phyloP scores from a whole-genome alignment of 768 basidiomycete genomes.

The Artomyces pyxidatus region DNA sequence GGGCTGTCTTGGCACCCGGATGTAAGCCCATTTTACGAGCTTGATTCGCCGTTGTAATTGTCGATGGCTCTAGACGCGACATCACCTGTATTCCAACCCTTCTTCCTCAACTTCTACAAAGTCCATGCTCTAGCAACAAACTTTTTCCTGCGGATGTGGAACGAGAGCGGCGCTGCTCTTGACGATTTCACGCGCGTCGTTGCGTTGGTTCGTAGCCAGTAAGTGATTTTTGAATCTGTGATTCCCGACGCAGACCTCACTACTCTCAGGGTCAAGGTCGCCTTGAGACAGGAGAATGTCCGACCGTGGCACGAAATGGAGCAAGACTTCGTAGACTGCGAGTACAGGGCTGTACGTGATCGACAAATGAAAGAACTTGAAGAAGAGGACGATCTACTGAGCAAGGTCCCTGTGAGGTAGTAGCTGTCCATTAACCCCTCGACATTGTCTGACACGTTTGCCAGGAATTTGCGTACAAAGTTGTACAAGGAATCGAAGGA shows the following conservation, averaged over 20 bases:
- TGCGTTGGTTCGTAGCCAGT: constrained; percentile 80
- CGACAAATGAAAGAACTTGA: constrained; percentile 89
- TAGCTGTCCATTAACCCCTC: constrained; percentile 17
- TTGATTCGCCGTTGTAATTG: background rate
- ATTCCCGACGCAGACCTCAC: background rate
- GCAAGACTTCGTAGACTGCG: constrained; percentile 69
- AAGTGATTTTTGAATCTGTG: constrained; percentile 24
- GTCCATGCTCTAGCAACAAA: constrained; percentile 75
- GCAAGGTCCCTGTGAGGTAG: constrained; percentile 79
- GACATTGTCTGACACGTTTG: background rate
- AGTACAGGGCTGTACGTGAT: constrained; percentile 81
- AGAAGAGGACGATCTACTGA: constrained; percentile 78
- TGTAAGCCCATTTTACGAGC: constrained; percentile 41
- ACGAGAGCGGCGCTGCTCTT: constrained; percentile 69
- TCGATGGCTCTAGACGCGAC: constrained; percentile 49
- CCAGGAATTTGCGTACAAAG: constrained; percentile 74
- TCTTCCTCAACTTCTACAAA: constrained; percentile 77
- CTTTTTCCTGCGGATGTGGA: constrained; percentile 93
- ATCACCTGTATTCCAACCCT: constrained; percentile 75
- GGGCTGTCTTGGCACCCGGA: constrained; percentile 79
- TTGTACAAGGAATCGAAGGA: constrained; percentile 87
- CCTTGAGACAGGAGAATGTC: constrained; percentile 63
- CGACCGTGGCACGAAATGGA: constrained; percentile 82
- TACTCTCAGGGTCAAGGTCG: constrained; percentile 57
- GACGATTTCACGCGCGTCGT: constrained; percentile 75